These are phyloP conservation scores for Claviceps sp. DNA, from an alignment of 2,329 filamentous ascomycete species.

Conservation along the genomic window DNA sequence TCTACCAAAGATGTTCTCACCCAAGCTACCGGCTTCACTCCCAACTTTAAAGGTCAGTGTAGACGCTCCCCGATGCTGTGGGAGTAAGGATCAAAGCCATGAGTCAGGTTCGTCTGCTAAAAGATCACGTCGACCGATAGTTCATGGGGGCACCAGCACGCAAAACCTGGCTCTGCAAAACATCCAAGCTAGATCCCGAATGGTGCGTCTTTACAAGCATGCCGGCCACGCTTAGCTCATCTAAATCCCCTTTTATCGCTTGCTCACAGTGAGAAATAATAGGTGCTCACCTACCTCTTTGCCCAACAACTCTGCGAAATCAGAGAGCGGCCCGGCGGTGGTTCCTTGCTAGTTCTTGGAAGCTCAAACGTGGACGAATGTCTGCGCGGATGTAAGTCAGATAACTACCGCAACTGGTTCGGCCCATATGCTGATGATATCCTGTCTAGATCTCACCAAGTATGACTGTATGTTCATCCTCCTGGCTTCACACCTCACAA, in stretches of 20 bases:
- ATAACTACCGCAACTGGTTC: not conserved
- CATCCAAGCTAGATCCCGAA: slow-evolving; percentile 49
- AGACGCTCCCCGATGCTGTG: not conserved
- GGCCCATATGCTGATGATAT: not conserved
- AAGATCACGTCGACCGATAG: not conserved
- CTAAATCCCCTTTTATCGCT: not conserved
- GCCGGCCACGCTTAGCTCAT: not conserved
- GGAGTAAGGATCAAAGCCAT: not conserved
- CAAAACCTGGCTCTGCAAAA: slow-evolving; percentile 54
- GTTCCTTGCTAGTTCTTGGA: slow-evolving; percentile 15
- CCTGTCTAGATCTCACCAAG: slow-evolving; percentile 18
- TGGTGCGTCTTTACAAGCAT: slow-evolving; percentile 28
- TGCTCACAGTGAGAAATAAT: not conserved
- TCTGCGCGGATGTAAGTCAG: slow-evolving; percentile 5
- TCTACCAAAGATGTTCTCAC: slow-evolving; percentile 47
- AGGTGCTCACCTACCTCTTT: slow-evolving; percentile 27
- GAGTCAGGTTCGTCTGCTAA: slow-evolving; percentile 1
- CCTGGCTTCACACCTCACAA: not conserved
- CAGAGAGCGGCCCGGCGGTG: slow-evolving; percentile 12
- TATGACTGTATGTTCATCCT: slow-evolving; percentile 12
- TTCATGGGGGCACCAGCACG: slow-evolving; percentile 42
- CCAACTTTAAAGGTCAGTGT: slow-evolving; percentile 41
- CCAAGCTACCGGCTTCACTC: slow-evolving; percentile 39
- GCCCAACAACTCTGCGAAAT: slow-evolving; percentile 21
- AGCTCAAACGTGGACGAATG: slow-evolving; percentile 17